Evolutionary conservation across 345 rosid genomes (phyloP), one percentile per base, ranked within the genome.

Genomic region (Clausena lansium): DNA sequence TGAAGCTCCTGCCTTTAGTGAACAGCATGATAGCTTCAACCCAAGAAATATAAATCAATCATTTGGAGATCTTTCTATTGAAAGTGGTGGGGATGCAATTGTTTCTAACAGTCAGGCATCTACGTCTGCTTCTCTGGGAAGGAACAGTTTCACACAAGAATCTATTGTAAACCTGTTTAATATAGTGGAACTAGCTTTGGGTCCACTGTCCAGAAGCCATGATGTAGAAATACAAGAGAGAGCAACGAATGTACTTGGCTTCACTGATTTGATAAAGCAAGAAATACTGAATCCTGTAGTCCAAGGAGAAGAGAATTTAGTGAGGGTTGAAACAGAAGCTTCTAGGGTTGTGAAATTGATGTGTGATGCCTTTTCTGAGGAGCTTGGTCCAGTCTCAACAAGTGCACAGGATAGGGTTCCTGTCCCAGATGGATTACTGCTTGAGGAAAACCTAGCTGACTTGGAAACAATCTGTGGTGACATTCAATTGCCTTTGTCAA

Each of bases 171-270:
- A 82, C 82, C 66, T 91, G 74, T 74, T 96, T 78, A 81, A 84
- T 82, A 77, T 83, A 77, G 83, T 90, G 76, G 95, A 94, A 75
- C 54, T 82, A 73, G 86, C 91, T 27, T 45, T 94, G 79, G 70
- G 77, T 55, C 91, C 93, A 11, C 83, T 91, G 62, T 82, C 84
- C 1, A 87, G 84, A 30, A 87, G 86, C 84, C 83, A 71, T 79
- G 94, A 94, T 76, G 97, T 94, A 54, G 98, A 96, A 83, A 86
- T 92, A 55, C 88, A 89, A 77, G 99, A 94, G 91, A 92, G 97
- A 84, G 85, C 89, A 41, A 79, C 84, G 74, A 94, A 94, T 79
- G 76, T 89, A 61, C 84, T 96, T 66, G 98, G 97, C 67, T 84
- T 94, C 67, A 72, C 88, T 32, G 92, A 87, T 76, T 75, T 91